Evolutionary conservation across 202 grass and related monocot species (phyloP).

Genomic region (Zizania palustris): DNA sequence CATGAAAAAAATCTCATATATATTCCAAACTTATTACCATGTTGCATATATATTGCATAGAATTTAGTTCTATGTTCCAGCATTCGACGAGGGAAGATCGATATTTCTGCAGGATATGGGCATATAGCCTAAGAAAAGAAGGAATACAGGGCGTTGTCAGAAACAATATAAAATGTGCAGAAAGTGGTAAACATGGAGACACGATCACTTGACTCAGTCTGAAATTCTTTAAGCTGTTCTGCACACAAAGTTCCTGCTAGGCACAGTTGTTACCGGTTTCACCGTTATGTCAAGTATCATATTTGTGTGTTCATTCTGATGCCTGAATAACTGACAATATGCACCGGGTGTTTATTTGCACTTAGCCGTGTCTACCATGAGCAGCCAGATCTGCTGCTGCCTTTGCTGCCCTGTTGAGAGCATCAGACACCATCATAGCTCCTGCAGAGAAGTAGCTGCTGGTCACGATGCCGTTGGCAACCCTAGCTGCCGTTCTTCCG

Average conservation of each 20-base stretch:
- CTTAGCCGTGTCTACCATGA: conserved; percentile 67
- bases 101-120: neutral
- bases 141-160: neutral
- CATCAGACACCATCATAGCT: conserved; percentile 85
- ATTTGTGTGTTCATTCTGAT: conserved; percentile 9
- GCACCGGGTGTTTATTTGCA: conserved; percentile 19
- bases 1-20: too few relatives aligned
- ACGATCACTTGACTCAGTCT: conserved; percentile 35
- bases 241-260: conserved; percentile 33
- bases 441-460: conserved; percentile 95
- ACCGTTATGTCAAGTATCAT: conserved; percentile 19
- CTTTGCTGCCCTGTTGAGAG: conserved; percentile 68
- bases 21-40: neutral
- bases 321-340: conserved; percentile 20
- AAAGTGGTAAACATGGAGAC: conserved; percentile 27
- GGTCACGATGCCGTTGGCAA: conserved; percentile 62
- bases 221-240: neutral
- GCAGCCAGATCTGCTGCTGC: conserved; percentile 69
- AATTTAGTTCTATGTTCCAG: neutral
- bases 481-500: conserved; percentile 62
- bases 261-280: conserved; percentile 20
- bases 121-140: neutral
- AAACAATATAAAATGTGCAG: neutral
- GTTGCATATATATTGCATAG: neutral
- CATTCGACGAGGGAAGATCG: conserved; percentile 18